phyloP scores from a whole-genome alignment of 352 stramenopile genomes.

The Globisporangium orthogonon region DNA sequence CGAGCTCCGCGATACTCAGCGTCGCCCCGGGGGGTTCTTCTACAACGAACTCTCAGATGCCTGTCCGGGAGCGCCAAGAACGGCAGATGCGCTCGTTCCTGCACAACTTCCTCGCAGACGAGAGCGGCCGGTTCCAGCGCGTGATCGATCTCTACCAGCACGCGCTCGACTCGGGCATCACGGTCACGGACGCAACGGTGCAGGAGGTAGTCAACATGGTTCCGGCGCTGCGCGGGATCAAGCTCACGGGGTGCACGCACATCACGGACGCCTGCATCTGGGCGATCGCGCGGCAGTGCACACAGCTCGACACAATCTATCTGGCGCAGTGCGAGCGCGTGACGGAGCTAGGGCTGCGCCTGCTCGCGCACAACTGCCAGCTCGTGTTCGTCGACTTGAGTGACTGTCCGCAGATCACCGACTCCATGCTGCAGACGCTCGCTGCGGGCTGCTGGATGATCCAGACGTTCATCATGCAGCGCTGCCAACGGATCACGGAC shows the following conservation, averaged over 20 bases:
- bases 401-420: constrained; percentile 81
- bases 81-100: constrained; percentile 88
- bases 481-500: constrained; percentile 77
- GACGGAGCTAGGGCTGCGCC: constrained; percentile 86
- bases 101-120: constrained; percentile 86
- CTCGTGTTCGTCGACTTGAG: constrained; percentile 80
- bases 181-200: constrained; percentile 86
- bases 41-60: constrained; percentile 8
- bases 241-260: constrained; percentile 51
- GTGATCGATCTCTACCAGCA: constrained; percentile 85
- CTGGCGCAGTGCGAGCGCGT: constrained; percentile 70
- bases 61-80: constrained; percentile 53
- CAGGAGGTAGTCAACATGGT: constrained; percentile 85
- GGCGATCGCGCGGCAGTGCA: constrained; percentile 76
- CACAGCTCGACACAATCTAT: constrained; percentile 64
- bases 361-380: constrained; percentile 84
- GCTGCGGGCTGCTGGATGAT: constrained; percentile 86
- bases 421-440: constrained; percentile 77
- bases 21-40: too few species aligned
- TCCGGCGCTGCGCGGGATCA: constrained; percentile 55
- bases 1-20: too few species aligned
- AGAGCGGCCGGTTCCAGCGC: constrained; percentile 58
- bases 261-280: constrained; percentile 89
- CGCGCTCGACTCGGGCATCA: constrained; percentile 76
- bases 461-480: constrained; percentile 74